Evolutionary conservation across 2,329 filamentous ascomycete genomes (phyloP), one percentile per base, ranked within the genome.

Genomic region (Xylaria sp.): DNA sequence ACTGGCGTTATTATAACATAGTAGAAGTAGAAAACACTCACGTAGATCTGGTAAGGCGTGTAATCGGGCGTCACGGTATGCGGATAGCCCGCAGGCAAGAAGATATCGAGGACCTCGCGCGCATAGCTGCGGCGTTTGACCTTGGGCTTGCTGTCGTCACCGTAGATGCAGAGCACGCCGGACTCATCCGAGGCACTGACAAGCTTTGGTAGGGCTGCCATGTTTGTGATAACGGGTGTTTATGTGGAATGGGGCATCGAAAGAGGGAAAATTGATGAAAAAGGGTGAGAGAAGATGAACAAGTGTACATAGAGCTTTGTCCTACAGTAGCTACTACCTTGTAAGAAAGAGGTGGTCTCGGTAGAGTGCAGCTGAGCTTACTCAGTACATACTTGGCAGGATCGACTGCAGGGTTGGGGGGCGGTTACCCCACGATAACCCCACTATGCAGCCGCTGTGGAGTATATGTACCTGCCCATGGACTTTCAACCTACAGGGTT

Each of bases 61-160:
- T 98, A 98, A 80, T 98, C 94, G 16, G 88, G 83, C 1, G 92
- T 95, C 35, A 98, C 94, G 58, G 91, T 96, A 73, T 94, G 88
- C 0, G 94, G 94, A 79, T 91, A 98, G n/a, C 94, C 94, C 1
- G 92, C 90, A 0, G 94, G 94, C 0, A 97, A 85, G 77, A 97
- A 97, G 32, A 94, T 87, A 73, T 93, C 90, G 50, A 94, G 77
- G 9, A 84, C 65, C 18, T 78, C 77, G 69, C 83, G 84, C 70
- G 68, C 70, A 54, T 72, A 71, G 66, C 69, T 68, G 57, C 72
- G 71, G 2, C 53, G 63, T 18, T 72, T 73, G 58, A 73, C 66
- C 68, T 71, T 72, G n/a, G 72, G 71, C 77, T 81, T 76, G 82
- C 86, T 69, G 0, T 82, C 69, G 0, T 82, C 72, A 75, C 90